phyloP scores from a whole-genome alignment of 345 rosid genomes.

The Moricandia moricandioides region DNA sequence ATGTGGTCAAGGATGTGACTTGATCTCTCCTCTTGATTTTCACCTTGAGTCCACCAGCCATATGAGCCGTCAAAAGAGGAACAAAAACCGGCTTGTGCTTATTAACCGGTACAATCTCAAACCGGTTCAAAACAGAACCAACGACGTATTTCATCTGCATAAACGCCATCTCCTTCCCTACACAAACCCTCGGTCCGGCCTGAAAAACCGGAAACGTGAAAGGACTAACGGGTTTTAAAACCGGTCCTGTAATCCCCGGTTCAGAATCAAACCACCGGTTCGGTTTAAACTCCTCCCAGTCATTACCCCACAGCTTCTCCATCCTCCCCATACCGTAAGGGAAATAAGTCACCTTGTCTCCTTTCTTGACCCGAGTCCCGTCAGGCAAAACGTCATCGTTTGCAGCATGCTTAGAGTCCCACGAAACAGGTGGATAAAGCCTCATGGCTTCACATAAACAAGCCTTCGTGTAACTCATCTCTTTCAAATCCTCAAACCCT shows the following conservation, averaged over 20 bases:
- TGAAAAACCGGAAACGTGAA: conserved; percentile 58
- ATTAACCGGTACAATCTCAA: conserved; percentile 40
- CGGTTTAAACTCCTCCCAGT: conserved; percentile 61
- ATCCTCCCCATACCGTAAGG: conserved; percentile 75
- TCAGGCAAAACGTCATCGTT: conserved; percentile 56
- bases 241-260: not conserved
- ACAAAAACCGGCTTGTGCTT: conserved; percentile 48
- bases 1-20: not conserved
- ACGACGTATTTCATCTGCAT: conserved; percentile 69
- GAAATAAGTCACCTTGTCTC: conserved; percentile 55
- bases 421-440: conserved; percentile 67
- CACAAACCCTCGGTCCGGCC: conserved; percentile 67
- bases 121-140: conserved; percentile 44
- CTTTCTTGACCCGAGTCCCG: conserved; percentile 49
- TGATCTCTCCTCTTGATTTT: conserved; percentile 37
- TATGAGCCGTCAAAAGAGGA: conserved; percentile 61
- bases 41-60: conserved; percentile 64
- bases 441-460: conserved; percentile 65
- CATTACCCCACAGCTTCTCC: conserved; percentile 62
- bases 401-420: conserved; percentile 62
- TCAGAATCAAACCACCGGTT: conserved; percentile 50
- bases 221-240: conserved; percentile 42
- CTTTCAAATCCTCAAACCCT: conserved; percentile 43
- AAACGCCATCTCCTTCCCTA: conserved; percentile 70
- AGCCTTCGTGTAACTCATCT: conserved; percentile 49